Conservation (phyloP, 2,329 filamentous ascomycete species). For the Aspergillus calidoustus region DNA sequence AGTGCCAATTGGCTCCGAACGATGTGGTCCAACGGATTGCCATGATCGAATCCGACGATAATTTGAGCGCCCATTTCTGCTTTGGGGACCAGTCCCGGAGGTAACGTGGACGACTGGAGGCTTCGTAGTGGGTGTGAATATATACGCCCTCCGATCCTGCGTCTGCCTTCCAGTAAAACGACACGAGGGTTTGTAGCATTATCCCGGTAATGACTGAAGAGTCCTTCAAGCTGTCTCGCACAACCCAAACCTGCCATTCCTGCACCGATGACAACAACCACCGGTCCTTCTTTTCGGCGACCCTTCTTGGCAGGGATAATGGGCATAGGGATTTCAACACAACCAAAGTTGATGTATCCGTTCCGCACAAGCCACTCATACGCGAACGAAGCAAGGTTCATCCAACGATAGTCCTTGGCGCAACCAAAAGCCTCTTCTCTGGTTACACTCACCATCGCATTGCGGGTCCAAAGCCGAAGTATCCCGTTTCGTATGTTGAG, state of each 20-base stretch:
- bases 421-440: conserved; percentile 88
- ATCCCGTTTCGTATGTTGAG: conserved; percentile 96
- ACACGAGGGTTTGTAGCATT: conserved; percentile 71
- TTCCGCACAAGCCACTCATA: conserved; percentile 90
- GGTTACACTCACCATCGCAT: conserved; percentile 80
- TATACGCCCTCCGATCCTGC: conserved; percentile 86
- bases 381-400: conserved; percentile 83
- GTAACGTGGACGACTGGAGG: conserved; percentile 59
- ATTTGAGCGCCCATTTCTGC: conserved; percentile 99
- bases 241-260: conserved; percentile 94
- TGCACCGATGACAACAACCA: conserved; percentile 84
- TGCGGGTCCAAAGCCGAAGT: conserved; percentile 83
- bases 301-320: conserved; percentile 45
- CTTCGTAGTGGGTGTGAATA: conserved; percentile 78
- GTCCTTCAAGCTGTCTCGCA: conserved; percentile 85
- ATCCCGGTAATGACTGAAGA: conserved; percentile 79
- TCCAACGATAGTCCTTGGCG: conserved; percentile 84
- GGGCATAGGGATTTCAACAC: conserved; percentile 69
- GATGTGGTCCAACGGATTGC: conserved; percentile 90
- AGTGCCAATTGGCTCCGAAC: conserved; percentile 88
- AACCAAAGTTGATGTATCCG: conserved; percentile 97
- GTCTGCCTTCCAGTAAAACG: conserved; percentile 82
- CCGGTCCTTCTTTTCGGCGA: conserved; percentile 63
- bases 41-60: conserved; percentile 93
- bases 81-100: conserved; percentile 67